Evolutionary conservation across 306 rosid species (phyloP).

Genomic region (Lagenaria siceraria): DNA sequence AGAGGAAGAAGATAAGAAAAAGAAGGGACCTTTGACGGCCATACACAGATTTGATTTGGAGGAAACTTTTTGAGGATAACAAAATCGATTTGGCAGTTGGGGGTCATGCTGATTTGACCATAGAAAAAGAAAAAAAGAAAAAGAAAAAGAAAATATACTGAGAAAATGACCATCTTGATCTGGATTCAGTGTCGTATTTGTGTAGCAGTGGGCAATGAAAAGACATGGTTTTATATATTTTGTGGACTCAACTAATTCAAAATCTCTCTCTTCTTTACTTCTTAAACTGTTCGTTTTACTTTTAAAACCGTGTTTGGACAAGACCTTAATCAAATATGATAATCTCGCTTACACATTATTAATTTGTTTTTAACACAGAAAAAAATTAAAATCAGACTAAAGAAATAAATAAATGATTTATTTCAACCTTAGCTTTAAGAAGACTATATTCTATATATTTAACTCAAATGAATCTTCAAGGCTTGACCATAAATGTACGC

Average conservation of each 20-base stretch:
- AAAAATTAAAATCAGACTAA: no score
- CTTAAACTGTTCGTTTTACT: not conserved
- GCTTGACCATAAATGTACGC: not conserved
- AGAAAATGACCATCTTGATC: slow-evolving; percentile 3
- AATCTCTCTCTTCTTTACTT: not conserved
- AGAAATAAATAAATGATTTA: no score
- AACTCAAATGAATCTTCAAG: not conserved
- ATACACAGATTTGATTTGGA: not conserved
- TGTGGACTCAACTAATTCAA: not conserved
- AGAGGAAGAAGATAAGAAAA: not conserved
- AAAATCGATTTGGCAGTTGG: not conserved
- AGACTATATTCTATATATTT: no score
- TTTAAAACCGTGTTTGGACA: not conserved
- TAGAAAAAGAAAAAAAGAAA: not conserved
- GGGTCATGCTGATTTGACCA: not conserved
- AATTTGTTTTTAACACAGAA: no score
- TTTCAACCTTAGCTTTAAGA: no score
- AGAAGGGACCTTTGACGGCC: not conserved
- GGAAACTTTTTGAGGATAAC: not conserved
- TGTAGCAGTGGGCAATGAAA: not conserved
- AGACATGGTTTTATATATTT: not conserved
- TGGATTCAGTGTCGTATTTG: not conserved
- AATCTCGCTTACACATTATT: no score
- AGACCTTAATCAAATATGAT: no score
- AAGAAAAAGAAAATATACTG: not conserved